phyloP scores from a whole-genome alignment of 2,329 filamentous ascomycete genomes.

The Madurella fahalii region DNA sequence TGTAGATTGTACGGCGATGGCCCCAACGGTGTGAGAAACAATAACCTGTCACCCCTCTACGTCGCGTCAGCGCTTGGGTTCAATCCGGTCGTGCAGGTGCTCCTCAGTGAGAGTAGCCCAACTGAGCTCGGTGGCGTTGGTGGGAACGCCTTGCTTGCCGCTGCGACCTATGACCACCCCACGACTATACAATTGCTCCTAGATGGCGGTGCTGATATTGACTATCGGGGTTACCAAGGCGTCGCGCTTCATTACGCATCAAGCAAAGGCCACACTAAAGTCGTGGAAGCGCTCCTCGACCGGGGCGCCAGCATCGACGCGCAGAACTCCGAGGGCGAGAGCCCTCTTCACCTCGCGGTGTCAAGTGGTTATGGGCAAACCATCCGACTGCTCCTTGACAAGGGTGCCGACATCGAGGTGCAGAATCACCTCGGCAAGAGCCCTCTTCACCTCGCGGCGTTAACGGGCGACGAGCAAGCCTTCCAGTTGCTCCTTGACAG shows the following conservation, averaged over 20 bases:
- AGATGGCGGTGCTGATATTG: neutral
- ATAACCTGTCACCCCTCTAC: neutral
- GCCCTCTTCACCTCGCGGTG: neutral
- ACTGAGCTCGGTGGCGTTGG: neutral
- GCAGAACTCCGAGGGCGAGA: neutral
- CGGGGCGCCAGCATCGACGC: neutral
- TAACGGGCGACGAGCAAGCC: no score
- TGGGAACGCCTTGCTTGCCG: neutral
- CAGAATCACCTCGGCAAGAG: no score
- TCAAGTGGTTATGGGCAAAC: accelerated
- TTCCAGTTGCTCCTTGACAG: neutral
- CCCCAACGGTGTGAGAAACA: neutral
- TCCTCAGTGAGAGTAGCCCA: neutral
- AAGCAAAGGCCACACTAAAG: neutral
- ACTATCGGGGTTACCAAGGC: neutral
- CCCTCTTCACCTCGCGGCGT: no score
- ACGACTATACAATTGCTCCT: neutral
- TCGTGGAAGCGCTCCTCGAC: neutral
- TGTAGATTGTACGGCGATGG: neutral
- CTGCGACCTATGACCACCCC: neutral
- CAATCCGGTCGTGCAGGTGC: neutral
- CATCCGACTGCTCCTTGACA: no score
- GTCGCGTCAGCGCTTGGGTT: neutral
- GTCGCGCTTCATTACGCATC: neutral
- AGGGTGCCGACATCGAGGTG: no score